Evolutionary conservation across 2,329 filamentous ascomycete genomes (phyloP), one percentile per base, ranked within the genome.

Genomic region (Cordyceps pruinosa): DNA sequence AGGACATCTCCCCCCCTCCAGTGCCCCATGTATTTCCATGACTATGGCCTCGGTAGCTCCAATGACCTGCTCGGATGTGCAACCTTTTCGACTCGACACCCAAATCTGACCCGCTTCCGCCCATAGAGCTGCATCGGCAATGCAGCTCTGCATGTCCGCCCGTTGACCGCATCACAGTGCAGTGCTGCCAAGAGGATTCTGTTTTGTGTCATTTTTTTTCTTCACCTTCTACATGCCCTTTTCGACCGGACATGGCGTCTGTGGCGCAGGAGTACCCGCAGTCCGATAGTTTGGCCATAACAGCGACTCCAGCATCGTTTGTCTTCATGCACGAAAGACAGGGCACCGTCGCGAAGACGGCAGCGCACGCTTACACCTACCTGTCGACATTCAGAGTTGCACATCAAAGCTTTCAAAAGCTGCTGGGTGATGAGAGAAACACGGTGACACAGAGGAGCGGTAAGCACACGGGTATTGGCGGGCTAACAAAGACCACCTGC

Each of bases 61-160:
- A 45, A 45, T 26, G 17, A 42, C 35, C 26, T 34, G 26, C 49
- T 32, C n/a, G 8, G 7, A 44, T 34, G 28, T 44, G 39, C 37
- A 12, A 23, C 50, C 30, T 34, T 44, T 25, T 25, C 47, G 34
- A 25, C n/a, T 28, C 35, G 34, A 17, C 35, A 17, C 4, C 37
- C 25, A 30, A 34, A 37, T 34, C 51, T 34, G 41, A 39, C 51
- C 51, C 51, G 51, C 30, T 47, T 32, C 23, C 41, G 32, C 23
- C 23, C 30, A 55, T 42, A 46, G n/a, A 42, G 26, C 50, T 42
- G 34, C 50, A 44, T 28, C 50, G 50, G 50, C 39, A 53, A 53
- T 39, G 42, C 42, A 47, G 51, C 51, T 47, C 23, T 46, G 41
- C 42, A 46, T 55, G 32, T 34, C 51, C 30, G 30, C 51, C 42